Evolutionary conservation across 208 protist species (phyloP), one percentile per base, ranked within the genome.

Genomic region (Herpetomonas samuelpessoai): DNA sequence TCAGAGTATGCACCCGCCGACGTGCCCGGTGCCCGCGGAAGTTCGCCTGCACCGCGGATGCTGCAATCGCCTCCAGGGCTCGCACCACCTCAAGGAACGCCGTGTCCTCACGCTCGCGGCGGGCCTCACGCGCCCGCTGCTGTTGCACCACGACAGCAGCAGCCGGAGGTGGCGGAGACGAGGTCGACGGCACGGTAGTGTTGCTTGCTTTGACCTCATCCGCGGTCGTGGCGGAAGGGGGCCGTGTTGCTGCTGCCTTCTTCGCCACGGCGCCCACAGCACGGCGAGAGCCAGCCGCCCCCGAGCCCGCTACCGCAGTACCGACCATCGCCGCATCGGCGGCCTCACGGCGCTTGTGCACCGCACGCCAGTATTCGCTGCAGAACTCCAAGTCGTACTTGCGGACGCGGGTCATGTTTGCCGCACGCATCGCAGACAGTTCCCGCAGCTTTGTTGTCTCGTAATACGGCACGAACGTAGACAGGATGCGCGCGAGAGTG

Each of bases 401-500:
- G 3, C 53, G 39, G 38, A 78, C 72, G 1, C 51, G 57, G 30
- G 55, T 31, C 27, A 77, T 54, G 52, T 80, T 76, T 0, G 19
- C 41, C 3, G 66, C 47, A 0, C 83, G 69, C 27, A 79, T 76
- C 1, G 30, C 30, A 3, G 45, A 56, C 46, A 91, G 45, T n/a
- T 26, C 66, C 19, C 29, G 26, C 3, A 73, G 70, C 68, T 92
- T 79, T 19, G 65, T 46, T 0, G 61, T 48, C 59, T 92, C 85
- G 58, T 86, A 69, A 25, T 78, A 70, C 1, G 88, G 88, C n/a
- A 87, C 66, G 30, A 83, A 79, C 19, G 80, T 52, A 6, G 81
- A 63, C 38, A 95, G 62, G n/a, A 92, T 41, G 22, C 88, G 83
- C 7, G 88, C 65, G 44, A 84, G 78, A 0, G 88, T 92, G 28